These are phyloP conservation scores for Eragrostis tef DNA, from an alignment of 202 grass and related monocot species.

Conservation along the genomic window DNA sequence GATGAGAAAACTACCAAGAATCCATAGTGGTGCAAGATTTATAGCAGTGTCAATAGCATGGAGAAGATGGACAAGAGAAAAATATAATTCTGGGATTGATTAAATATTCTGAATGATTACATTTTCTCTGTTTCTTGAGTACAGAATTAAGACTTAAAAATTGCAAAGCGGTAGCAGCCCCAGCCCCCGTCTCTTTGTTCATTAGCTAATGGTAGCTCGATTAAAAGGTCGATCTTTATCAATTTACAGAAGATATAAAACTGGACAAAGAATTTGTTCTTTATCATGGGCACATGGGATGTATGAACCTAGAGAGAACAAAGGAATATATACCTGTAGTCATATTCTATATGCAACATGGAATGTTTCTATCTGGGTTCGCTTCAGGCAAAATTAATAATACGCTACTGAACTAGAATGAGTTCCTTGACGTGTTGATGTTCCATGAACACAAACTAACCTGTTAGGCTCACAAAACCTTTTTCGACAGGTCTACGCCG, in stretches of 20 bases:
- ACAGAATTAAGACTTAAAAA: neutral
- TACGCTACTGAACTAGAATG: neutral
- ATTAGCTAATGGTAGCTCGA: too few species aligned
- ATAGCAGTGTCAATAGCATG: too few species aligned
- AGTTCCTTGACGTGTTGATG: neutral
- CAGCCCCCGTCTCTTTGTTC: too few species aligned
- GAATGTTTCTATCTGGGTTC: neutral
- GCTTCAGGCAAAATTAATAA: neutral
- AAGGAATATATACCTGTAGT: too few species aligned
- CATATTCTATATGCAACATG: neutral
- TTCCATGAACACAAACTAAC: too few species aligned
- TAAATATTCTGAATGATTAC: neutral
- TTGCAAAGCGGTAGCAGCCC: neutral
- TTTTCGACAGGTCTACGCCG: constrained; percentile 65
- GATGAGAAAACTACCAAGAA: too few species aligned
- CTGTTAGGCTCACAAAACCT: too few species aligned
- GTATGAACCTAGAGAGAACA: neutral
- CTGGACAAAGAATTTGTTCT: neutral
- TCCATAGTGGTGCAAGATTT: neutral
- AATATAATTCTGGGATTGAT: neutral
- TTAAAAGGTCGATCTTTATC: neutral
- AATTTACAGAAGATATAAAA: neutral
- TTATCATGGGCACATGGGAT: neutral
- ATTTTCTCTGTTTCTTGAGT: neutral
- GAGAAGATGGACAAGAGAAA: neutral